Conservation (phyloP, 2,329 filamentous ascomycete genomes). For the Metarhizium sp. region DNA sequence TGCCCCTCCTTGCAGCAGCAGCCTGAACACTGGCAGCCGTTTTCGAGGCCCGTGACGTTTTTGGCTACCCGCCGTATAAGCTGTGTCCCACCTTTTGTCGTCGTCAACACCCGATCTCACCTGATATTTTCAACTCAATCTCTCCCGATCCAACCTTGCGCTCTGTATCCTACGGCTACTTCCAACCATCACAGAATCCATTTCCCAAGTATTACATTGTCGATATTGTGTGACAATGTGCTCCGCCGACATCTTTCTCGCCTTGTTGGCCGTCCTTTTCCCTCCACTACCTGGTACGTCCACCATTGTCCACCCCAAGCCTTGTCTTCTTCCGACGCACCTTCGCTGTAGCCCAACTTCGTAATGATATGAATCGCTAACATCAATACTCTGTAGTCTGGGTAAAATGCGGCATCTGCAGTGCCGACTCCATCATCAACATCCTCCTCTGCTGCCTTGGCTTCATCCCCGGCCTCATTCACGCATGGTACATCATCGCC, state of each 20-base stretch:
- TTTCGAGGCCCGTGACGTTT: not conserved
- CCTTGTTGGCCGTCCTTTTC: constrained; percentile 17
- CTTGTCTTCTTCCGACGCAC: not conserved
- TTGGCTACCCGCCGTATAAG: not conserved
- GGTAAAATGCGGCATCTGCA: constrained; percentile 93
- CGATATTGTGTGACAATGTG: constrained; percentile 36
- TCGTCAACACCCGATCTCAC: not conserved
- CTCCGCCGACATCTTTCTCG: constrained; percentile 51
- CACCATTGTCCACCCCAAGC: not conserved
- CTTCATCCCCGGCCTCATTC: constrained; percentile 77
- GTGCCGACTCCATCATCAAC: constrained; percentile 88
- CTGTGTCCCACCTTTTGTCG: not conserved
- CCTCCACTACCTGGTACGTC: constrained; percentile 40
- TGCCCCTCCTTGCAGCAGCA: too few species aligned
- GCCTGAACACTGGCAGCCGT: not conserved
- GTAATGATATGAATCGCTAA: constrained; percentile 10
- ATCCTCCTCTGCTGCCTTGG: constrained; percentile 77
- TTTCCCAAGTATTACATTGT: not conserved
- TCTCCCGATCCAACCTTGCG: not conserved
- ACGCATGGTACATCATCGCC: constrained; percentile 97
- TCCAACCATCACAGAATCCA: not conserved
- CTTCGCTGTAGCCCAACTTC: not conserved
- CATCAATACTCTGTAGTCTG: constrained; percentile 78
- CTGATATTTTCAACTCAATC: not conserved
- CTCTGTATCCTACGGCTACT: not conserved